These are phyloP conservation scores for Spencermartinsiella europaea DNA, from an alignment of 805 yeast species.

Conservation along the genomic window DNA sequence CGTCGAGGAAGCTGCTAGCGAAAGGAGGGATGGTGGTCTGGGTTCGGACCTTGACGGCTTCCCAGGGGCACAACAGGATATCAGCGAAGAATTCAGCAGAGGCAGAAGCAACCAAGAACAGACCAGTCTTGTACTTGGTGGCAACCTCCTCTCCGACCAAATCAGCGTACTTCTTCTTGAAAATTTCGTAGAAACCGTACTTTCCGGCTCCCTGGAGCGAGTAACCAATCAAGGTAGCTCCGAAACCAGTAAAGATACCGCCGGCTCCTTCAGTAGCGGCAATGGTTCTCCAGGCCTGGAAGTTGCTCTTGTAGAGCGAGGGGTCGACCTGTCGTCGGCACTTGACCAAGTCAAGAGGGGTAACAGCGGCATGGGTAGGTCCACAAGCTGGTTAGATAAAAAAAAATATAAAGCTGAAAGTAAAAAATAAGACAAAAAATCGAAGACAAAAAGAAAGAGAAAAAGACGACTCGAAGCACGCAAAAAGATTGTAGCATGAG, in stretches of 20 bases:
- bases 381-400: constrained; percentile 64
- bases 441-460: too few species aligned
- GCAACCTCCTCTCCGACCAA: constrained; percentile 59
- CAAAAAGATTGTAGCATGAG: too few species aligned
- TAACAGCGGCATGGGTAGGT: constrained; percentile 89
- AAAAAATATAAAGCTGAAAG: too few species aligned
- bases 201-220: constrained; percentile 96
- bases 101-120: constrained; percentile 82
- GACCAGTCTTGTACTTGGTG: constrained; percentile 59
- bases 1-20: constrained; percentile 58
- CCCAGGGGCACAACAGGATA: constrained; percentile 84
- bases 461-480: too few species aligned
- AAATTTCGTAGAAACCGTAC: constrained; percentile 90
- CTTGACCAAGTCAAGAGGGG: constrained; percentile 91
- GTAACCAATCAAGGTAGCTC: constrained; percentile 91
- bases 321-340: constrained; percentile 88
- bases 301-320: constrained; percentile 62
- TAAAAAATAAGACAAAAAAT: too few species aligned
- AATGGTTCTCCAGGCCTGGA: constrained; percentile 78
- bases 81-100: constrained; percentile 94
- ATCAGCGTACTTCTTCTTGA: constrained; percentile 73
- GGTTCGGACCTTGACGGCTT: constrained; percentile 89
- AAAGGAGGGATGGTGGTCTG: constrained; percentile 91
- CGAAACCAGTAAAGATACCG: constrained; percentile 80
- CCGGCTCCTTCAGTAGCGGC: constrained; percentile 66